Conservation (phyloP, 257 asterid genomes). For the Nicotiana obtusifolia region DNA sequence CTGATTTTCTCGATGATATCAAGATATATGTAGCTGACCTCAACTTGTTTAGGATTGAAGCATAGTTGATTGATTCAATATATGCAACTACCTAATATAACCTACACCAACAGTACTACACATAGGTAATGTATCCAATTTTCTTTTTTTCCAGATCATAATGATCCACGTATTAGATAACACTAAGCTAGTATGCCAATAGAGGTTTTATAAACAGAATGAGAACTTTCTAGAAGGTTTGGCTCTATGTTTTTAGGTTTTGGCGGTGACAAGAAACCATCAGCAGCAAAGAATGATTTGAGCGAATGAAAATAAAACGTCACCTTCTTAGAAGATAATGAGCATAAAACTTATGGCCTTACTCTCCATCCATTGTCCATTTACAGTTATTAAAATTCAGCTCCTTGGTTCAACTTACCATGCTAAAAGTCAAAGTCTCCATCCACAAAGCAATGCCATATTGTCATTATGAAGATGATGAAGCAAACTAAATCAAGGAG, state of each 20-base stretch:
- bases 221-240: neutral
- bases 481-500: neutral
- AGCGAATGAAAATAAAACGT: neutral
- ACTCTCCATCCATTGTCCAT: neutral
- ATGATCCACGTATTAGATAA: neutral
- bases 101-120: neutral
- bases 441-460: neutral
- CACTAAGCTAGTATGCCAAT: neutral
- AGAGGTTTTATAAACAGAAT: neutral
- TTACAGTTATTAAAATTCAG: neutral
- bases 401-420: neutral
- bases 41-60: neutral
- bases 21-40: neutral
- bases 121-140: neutral
- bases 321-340: neutral
- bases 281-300: neutral
- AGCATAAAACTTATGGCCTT: neutral
- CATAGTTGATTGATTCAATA: neutral
- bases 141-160: neutral
- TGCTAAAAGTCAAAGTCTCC: neutral
- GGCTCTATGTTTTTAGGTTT: neutral
- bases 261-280: neutral
- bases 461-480: neutral
- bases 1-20: too few species aligned
- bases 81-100: neutral